Percentiles rank a stretch among this genome's conserved stretches.
Evolutionary conservation across 2,329 filamentous ascomycete species (phyloP).

Genomic region (Gnomoniopsis sp.): DNA sequence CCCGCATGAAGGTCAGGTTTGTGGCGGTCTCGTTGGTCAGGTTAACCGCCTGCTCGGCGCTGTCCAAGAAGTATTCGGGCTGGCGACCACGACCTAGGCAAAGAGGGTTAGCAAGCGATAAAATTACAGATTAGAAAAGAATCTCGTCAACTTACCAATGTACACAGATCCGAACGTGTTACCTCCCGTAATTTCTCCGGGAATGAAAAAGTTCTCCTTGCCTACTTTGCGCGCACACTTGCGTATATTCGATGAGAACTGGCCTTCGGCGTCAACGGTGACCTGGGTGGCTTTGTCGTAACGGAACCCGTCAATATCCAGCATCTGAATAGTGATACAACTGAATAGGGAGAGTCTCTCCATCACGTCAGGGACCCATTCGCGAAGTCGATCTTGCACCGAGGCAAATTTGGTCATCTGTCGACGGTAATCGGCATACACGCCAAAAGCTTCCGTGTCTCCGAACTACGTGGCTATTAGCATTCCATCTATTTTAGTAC

Average conservation of each 20-base stretch:
- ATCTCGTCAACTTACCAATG: conserved; percentile 36
- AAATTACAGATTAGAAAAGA: too few relatives aligned
- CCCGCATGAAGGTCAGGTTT: conserved; percentile 46
- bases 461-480: conserved; percentile 38
- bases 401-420: conserved; percentile 65
- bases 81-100: conserved; percentile 47
- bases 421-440: conserved; percentile 59
- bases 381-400: conserved; percentile 62
- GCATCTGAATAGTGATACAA: conserved; percentile 56
- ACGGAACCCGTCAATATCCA: conserved; percentile 63
- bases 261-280: conserved; percentile 56
- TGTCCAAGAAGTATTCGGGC: conserved; percentile 20
- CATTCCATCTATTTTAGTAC: neutral
- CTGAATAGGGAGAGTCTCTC: conserved; percentile 56
- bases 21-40: conserved; percentile 18
- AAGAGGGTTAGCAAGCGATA: neutral
- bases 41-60: conserved; percentile 17
- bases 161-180: conserved; percentile 58
- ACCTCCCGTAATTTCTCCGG: conserved; percentile 61
- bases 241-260: conserved; percentile 53
- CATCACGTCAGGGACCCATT: conserved; percentile 58
- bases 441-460: conserved; percentile 61
- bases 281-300: conserved; percentile 61
- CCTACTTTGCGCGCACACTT: conserved; percentile 52
- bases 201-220: conserved; percentile 62